phyloP scores from a whole-genome alignment of 2,329 filamentous ascomycete species.

The Lomentospora prolificans region DNA sequence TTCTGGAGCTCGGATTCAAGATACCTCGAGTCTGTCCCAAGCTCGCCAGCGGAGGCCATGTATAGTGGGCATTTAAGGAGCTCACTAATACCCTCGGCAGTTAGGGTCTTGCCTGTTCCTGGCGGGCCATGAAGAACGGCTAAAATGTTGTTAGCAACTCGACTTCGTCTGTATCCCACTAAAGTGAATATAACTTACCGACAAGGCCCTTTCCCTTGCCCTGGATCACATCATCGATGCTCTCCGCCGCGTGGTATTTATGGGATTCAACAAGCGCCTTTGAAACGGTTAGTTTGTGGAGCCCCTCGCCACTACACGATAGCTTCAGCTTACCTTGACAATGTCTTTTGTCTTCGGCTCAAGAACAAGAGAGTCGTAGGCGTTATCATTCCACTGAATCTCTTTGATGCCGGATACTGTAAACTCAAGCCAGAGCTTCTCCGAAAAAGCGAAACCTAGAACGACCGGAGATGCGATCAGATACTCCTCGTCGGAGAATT shows the following conservation, averaged over 20 bases:
- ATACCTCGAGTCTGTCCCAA: conserved; percentile 65
- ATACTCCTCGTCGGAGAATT: conserved; percentile 74
- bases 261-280: conserved; percentile 72
- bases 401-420: conserved; percentile 69
- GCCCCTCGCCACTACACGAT: too few species aligned
- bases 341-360: conserved; percentile 51
- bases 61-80: conserved; percentile 74
- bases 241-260: conserved; percentile 70
- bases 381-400: conserved; percentile 74
- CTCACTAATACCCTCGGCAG: conserved; percentile 59
- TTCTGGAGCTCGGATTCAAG: conserved; percentile 72
- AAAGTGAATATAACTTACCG: conserved; percentile 25
- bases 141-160: conserved; percentile 15
- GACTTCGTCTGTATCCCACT: background rate
- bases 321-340: conserved; percentile 41
- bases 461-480: conserved; percentile 77
- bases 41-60: conserved; percentile 71
- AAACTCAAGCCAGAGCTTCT: conserved; percentile 88
- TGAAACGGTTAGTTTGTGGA: background rate
- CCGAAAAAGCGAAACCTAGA: conserved; percentile 75
- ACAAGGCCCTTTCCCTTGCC: conserved; percentile 84
- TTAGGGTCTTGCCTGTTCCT: conserved; percentile 37
- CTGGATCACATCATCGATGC: conserved; percentile 72
- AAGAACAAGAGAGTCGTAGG: conserved; percentile 74
- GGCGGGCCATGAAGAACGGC: conserved; percentile 58